Base-by-base conservation (phyloP, 371 early-diverging fungal genomes). In the Rhizomucor pusillus region DNA sequence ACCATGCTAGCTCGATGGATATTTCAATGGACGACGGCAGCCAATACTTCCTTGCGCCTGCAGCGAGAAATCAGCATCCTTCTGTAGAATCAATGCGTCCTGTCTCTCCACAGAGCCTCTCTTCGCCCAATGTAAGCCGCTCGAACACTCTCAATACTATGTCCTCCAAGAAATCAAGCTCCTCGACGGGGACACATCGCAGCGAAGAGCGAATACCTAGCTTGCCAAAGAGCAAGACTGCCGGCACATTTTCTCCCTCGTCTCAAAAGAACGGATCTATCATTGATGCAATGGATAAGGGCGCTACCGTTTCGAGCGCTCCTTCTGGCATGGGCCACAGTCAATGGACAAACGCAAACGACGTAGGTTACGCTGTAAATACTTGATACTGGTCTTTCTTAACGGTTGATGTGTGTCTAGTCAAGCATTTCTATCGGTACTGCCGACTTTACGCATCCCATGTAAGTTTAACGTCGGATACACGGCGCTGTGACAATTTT, bases 71-170 rank as follows among this genome's bases (percentile, higher is more conserved):
- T 44, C 41, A 44, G 41, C 33, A 43, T 23, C 43, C 33, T 18
- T 16, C 49, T 7, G 44, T 19, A 5, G 55, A 56, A 39, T 14
- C 54, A 13, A 25, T 23, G 34, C 60, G 73, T 48, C 73, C 73
- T 3, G 47, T 60, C 19, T 72, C 71, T 3, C 75, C 75, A 23
- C 68, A 63, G 47, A 76, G 76, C 29, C 19, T 67, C 1, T 65
- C 75, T 10, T 40, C 56, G 20, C 52, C 62, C 2, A 55, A 48
- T 5, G 55, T 76, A 0, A 72, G 73, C 47, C 60, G 76, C 19
- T 72, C 76, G 0, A 76, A 73, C 41, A 76, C 76, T 9, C 72
- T 68, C 52, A 71, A 71, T 33, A 75, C 71, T 23, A 59, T 69
- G 14, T 75, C 76, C 18, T 66, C 66, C 37, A 66, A 62, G 29